Percentiles rank a stretch among this genome's conserved stretches.
Evolutionary conservation across 805 yeast genomes (phyloP).

Genomic region (Lachancea meyersii): DNA sequence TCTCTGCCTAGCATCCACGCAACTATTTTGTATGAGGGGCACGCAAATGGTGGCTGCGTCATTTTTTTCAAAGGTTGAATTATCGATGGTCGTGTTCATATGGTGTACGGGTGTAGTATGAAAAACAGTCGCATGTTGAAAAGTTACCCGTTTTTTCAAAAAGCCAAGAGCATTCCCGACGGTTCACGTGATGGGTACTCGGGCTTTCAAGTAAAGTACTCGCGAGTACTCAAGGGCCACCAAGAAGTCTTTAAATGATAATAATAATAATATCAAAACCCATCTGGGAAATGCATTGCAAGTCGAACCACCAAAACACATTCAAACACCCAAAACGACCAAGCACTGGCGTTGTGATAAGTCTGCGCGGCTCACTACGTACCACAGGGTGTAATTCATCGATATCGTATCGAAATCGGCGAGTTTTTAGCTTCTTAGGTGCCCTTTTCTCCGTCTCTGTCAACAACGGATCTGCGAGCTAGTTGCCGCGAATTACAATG

Average conservation of each 20-base stretch:
- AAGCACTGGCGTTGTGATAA: neutral
- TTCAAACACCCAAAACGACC: neutral
- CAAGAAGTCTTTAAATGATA: neutral
- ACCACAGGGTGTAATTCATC: neutral
- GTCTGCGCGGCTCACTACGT: neutral
- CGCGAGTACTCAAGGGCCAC: neutral
- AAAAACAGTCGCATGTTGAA: too few relatives aligned
- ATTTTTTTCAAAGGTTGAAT: too few relatives aligned
- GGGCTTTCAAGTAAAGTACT: too few relatives aligned
- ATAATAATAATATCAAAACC: neutral
- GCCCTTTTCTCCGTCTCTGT: neutral
- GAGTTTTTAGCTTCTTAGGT: neutral
- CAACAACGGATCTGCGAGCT: neutral
- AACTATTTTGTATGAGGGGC: too few relatives aligned
- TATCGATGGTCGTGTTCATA: too few relatives aligned
- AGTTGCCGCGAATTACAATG: neutral
- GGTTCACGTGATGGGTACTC: too few relatives aligned
- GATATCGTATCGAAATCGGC: neutral
- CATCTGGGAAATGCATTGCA: neutral
- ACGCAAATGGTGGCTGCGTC: too few relatives aligned
- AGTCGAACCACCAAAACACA: neutral
- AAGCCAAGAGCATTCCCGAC: too few relatives aligned
- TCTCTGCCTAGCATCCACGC: neutral
- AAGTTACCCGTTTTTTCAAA: too few relatives aligned
- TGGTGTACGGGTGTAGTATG: too few relatives aligned